Conservation (phyloP, 352 stramenopile species). For the Pythium plurisporium region DNA sequence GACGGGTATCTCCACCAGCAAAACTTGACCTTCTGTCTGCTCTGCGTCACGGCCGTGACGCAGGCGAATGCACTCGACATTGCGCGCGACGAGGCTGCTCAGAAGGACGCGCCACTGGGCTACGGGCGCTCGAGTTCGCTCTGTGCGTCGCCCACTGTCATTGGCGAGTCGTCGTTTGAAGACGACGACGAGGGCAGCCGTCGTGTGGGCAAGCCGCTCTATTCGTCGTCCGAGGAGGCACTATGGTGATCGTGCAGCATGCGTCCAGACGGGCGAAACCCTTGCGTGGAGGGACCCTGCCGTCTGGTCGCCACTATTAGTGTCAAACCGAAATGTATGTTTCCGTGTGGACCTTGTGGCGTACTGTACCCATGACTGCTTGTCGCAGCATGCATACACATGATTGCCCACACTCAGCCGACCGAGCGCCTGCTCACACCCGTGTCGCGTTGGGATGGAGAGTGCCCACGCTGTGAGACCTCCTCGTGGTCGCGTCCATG, state of each 20-base stretch:
- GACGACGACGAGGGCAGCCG: slow-evolving; percentile 6
- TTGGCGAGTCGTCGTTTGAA: slow-evolving; percentile 12
- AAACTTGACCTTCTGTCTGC: slow-evolving; percentile 18
- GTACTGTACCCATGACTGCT: too few species aligned
- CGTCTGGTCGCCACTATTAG: too few species aligned
- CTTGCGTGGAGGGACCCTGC: too few species aligned
- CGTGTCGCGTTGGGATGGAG: too few species aligned
- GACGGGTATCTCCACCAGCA: slow-evolving; percentile 14
- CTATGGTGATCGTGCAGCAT: background rate
- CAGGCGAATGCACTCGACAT: slow-evolving; percentile 21
- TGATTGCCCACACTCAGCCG: too few species aligned
- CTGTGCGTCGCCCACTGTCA: slow-evolving; percentile 10
- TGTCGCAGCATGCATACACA: too few species aligned
- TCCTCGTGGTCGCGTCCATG: too few species aligned
- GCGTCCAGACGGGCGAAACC: background rate
- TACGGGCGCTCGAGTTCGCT: slow-evolving; percentile 12
- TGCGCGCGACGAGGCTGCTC: slow-evolving; percentile 16
- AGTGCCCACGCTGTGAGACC: too few species aligned
- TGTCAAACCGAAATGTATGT: too few species aligned
- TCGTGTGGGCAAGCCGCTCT: background rate
- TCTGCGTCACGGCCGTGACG: slow-evolving; percentile 18
- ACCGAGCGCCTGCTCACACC: too few species aligned
- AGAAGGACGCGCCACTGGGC: slow-evolving; percentile 14
- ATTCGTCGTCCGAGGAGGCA: background rate
- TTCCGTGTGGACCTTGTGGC: too few species aligned